Evolutionary conservation across 306 rosid species (phyloP), one percentile per base, ranked within the genome.

Genomic region (Trichosanthes cucumerina): DNA sequence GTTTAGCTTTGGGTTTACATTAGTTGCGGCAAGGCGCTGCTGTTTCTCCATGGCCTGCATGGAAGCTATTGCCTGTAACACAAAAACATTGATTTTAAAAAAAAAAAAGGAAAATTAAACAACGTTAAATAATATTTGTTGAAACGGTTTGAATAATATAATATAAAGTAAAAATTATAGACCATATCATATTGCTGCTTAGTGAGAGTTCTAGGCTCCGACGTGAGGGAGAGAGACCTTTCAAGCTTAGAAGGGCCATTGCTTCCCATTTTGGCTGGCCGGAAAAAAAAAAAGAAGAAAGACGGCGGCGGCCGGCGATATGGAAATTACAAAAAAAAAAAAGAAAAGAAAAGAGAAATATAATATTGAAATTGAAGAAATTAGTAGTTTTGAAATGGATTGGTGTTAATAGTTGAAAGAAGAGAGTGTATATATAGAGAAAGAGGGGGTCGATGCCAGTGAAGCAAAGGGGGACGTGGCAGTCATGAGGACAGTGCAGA

Each of bases 201-300:
- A 2, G 58, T 50, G 0, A 87, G 80, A 0, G 90, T 89, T 49
- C 83, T 87, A 0, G 93, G 93, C 50, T 89, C 91, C 24, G 73
- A 6, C 0, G 83, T 88, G 14, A 87, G 19, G 43, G 91, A 89
- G 34, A 69, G 15, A 19, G 52, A 78, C 74, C 86, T 86, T 49
- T 81, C 81, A 75, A 89, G 87, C 7, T 58, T 70, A 5, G 74
- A 7, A 11, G 64, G 41, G 1, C 39, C 38, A 14, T 60, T 60
- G 66, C 26, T 26, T 71, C 3, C 53, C 77, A 47, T 46, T 72
- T 13, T 34, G 21, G 28, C 3, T 59, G 28, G 33, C 14, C 36
- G 36, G 36, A 24, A 26, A 26, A 23, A 24, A 19, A 24, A 26
- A 26, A 23, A 24, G 31, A 14, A 59, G 19, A 59, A 2, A 7